Evolutionary conservation across 1,284 basidiomycete genomes (phyloP), one percentile per base, ranked within the genome.

Genomic region (Phlebopus sp.): DNA sequence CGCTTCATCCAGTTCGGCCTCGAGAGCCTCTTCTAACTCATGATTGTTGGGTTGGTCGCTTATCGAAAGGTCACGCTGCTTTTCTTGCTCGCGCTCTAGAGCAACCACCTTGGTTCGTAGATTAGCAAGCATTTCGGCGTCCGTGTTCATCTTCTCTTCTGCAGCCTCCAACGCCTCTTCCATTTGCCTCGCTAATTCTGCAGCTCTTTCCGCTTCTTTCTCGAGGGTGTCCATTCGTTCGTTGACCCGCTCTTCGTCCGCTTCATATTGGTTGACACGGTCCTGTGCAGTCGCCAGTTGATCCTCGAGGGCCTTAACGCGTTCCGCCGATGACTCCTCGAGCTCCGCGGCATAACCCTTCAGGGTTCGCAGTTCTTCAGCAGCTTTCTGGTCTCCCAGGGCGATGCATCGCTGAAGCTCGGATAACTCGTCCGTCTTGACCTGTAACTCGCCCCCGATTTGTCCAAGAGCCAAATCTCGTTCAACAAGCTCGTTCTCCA

Each of bases 1-100:
- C 0, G 92, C 92, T 1, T 82, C 78, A 52, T 91, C 86, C 19
- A 95, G 76, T 53, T 93, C 87, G 5, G 76, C 74, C 62, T 94
- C 89, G 36, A 95, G 71, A 0, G 74, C 76, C 50, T 76, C 72
- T 49, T 85, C 82, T 14, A 75, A 70, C 35, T 84, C 81, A 19
- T 73, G 71, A 34, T 77, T 72, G 19, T 57, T 42, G 56, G 77
- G 56, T 49, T 58, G 40, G 69, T 70, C 27, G 64, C 62, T 30
- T 59, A 59, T 63, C 15, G 73, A 68, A 44, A 67, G 57, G 45
- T 69, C 69, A 35, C 59, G 72, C 51, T 70, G 73, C 37, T 66
- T 76, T 55, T 82, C 80, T 29, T 71, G 69, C 43, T 81, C 82
- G 34, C 81, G 78, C 57, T 89, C 82, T 40, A 86, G 64, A 7